Evolutionary conservation across 2,329 filamentous ascomycete genomes (phyloP).

Genomic region (Fusarium sp.): DNA sequence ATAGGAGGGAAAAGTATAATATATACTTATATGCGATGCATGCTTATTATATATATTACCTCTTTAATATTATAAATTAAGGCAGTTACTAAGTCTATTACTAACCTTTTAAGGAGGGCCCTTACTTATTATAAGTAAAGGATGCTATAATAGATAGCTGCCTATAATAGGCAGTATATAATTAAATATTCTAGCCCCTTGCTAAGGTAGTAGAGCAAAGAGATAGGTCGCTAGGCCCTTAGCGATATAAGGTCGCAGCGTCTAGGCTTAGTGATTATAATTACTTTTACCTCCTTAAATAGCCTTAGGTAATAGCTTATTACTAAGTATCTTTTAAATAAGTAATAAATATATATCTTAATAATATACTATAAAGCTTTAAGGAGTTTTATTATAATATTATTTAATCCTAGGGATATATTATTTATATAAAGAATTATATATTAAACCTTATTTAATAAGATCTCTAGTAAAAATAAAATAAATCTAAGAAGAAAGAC

Average conservation of each 20-base stretch:
- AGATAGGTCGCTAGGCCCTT: not conserved
- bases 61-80: not conserved
- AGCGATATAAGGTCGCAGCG: not conserved
- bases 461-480: not conserved
- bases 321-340: not conserved
- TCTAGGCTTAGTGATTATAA: not conserved
- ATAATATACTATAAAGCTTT: not conserved
- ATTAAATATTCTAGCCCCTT: not conserved
- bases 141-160: not conserved
- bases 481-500: not conserved
- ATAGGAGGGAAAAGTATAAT: too few species aligned
- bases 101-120: not conserved
- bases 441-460: not conserved
- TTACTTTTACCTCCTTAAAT: not conserved
- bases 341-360: not conserved
- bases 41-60: too few species aligned
- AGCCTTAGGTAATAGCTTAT: not conserved
- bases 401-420: not conserved
- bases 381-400: not conserved
- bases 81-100: not conserved
- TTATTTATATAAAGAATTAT: not conserved
- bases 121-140: not conserved
- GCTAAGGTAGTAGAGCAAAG: not conserved
- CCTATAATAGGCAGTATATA: not conserved
- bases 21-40: too few species aligned